Conservation (phyloP, 1,284 basidiomycete species). For the Papiliotrema terrestris region DNA sequence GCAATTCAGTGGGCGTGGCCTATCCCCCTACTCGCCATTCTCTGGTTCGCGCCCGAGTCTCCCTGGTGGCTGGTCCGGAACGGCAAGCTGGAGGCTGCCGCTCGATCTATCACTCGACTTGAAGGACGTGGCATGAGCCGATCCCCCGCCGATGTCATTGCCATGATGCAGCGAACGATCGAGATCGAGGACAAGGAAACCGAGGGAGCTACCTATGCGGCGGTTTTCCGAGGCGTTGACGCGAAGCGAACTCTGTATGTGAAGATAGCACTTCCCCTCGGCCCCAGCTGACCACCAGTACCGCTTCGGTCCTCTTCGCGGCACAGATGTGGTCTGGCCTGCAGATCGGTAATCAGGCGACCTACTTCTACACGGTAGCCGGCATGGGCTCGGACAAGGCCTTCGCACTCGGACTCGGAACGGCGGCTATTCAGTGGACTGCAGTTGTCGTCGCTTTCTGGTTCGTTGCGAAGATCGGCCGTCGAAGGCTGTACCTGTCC, state of each 20-base stretch:
- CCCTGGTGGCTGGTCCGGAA: constrained; percentile 12
- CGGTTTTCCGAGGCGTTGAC: constrained; percentile 49
- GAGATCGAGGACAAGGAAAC: constrained; percentile 43
- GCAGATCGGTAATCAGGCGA: constrained; percentile 39
- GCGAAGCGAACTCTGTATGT: constrained; percentile 40
- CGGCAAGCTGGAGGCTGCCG: constrained; percentile 40
- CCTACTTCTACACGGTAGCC: constrained; percentile 25
- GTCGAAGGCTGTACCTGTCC: constrained; percentile 50
- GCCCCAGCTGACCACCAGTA: background rate
- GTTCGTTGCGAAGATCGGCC: constrained; percentile 47
- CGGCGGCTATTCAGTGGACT: constrained; percentile 22
- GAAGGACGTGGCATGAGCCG: background rate
- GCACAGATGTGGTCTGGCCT: constrained; percentile 37
- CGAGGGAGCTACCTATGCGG: constrained; percentile 38
- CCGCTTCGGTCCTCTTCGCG: constrained; percentile 1
- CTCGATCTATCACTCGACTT: constrained; percentile 32
- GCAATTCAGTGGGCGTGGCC: constrained; percentile 49
- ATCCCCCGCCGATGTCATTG: constrained; percentile 32
- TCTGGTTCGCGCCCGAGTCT: constrained; percentile 37
- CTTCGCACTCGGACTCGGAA: constrained; percentile 44
- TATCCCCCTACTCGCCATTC: constrained; percentile 35
- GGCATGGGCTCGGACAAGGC: constrained; percentile 15
- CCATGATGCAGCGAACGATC: constrained; percentile 48
- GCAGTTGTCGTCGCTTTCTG: constrained; percentile 33
- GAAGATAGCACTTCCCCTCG: background rate